Conservation (phyloP, 73 alveolate species). For the Tetrahymena thermophila region DNA sequence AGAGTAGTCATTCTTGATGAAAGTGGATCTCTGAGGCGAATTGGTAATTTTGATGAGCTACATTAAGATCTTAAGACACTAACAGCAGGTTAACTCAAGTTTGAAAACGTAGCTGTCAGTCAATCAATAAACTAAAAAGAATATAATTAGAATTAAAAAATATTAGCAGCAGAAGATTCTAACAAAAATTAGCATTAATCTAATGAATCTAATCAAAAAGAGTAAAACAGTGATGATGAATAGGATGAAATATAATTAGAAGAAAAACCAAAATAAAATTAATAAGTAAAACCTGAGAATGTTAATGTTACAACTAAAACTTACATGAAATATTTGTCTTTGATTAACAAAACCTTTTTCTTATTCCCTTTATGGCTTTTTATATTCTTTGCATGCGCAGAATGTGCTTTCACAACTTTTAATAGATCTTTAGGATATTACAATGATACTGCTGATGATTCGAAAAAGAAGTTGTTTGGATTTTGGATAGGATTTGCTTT, state of each 20-base stretch:
- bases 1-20: conserved; percentile 39
- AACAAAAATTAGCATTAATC: background rate
- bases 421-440: background rate
- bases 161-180: background rate
- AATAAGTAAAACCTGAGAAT: background rate
- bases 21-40: background rate
- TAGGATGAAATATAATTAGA: background rate
- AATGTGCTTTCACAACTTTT: background rate
- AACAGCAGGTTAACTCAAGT: background rate
- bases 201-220: background rate
- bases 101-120: background rate
- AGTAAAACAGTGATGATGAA: background rate
- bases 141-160: background rate
- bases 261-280: background rate
- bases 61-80: background rate
- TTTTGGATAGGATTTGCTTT: background rate
- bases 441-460: background rate
- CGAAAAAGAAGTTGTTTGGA: background rate
- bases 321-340: background rate
- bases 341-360: too few species aligned
- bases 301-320: background rate
- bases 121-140: background rate
- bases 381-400: background rate
- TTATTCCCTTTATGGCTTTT: background rate
- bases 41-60: background rate